These are phyloP conservation scores for Cinnamomum micranthum DNA, from an alignment of 164 flowering plant species.

Conservation along the genomic window DNA sequence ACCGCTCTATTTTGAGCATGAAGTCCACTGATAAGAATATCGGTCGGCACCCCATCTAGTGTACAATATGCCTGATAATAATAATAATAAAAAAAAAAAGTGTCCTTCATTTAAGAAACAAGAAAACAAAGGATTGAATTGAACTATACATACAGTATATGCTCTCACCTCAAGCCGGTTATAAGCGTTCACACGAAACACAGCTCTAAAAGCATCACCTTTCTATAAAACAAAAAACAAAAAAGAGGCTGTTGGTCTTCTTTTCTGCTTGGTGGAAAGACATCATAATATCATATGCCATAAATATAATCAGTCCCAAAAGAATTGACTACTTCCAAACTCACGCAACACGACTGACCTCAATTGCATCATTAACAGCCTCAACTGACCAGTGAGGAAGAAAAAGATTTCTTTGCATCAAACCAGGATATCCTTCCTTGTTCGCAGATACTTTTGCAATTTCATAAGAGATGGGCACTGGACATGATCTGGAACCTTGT, in stretches of 20 bases:
- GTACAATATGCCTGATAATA: constrained; percentile 80
- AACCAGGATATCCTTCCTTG: constrained; percentile 18
- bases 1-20: constrained; percentile 93
- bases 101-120: background rate
- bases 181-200: constrained; percentile 81
- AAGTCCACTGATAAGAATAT: constrained; percentile 70
- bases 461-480: constrained; percentile 28
- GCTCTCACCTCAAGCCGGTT: constrained; percentile 71
- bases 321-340: background rate
- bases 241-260: background rate
- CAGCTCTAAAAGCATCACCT: constrained; percentile 63
- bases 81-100: constrained; percentile 13
- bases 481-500: constrained; percentile 40
- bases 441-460: constrained; percentile 13
- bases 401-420: constrained; percentile 33
- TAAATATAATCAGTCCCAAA: background rate
- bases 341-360: constrained; percentile 43
- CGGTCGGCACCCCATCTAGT: constrained; percentile 76
- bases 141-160: background rate
- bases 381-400: constrained; percentile 60
- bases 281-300: background rate
- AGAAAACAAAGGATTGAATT: background rate
- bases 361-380: constrained; percentile 52
- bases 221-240: constrained; percentile 41
- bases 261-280: constrained; percentile 1